These are phyloP conservation scores for Phaeoacremonium minimum DNA, from an alignment of 2,329 filamentous ascomycete species.

Conservation along the genomic window DNA sequence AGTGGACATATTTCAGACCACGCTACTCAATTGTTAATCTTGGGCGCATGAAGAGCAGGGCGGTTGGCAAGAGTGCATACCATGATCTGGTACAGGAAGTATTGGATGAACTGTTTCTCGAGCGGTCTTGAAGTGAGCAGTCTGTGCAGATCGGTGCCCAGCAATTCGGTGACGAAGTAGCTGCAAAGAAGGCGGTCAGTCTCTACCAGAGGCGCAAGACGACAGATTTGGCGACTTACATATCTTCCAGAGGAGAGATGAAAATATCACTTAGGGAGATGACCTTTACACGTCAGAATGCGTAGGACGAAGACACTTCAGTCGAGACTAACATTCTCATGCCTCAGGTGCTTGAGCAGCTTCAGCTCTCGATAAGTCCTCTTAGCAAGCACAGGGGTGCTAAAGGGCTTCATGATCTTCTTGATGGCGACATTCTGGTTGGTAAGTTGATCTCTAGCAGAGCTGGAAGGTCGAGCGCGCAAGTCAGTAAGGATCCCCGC, in stretches of 20 bases:
- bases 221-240: conserved; percentile 73
- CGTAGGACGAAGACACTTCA: conserved; percentile 15
- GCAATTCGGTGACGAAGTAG: conserved; percentile 96
- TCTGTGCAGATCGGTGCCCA: conserved; percentile 94
- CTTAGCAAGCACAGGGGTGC: conserved; percentile 97
- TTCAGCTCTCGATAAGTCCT: conserved; percentile 97
- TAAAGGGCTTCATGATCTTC: conserved; percentile 99
- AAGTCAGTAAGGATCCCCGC: conserved; percentile 7
- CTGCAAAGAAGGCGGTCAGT: conserved; percentile 40
- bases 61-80: conserved; percentile 46
- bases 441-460: conserved; percentile 95
- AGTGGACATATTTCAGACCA: conserved; percentile 98
- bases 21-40: conserved; percentile 51
- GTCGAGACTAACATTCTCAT: no score
- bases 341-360: conserved; percentile 90
- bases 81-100: conserved; percentile 98
- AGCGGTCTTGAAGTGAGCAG: conserved; percentile 91
- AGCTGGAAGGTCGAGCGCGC: conserved; percentile 51
- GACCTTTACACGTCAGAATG: no score
- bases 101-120: conserved; percentile 99
- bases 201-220: no score
- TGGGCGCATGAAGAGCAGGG: not conserved
- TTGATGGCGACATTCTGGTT: conserved; percentile 96
- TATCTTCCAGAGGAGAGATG: conserved; percentile 97
- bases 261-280: conserved; percentile 99